These are phyloP conservation scores for Platanthera guangdongensis DNA, from an alignment of 106 monocot species.

Conservation along the genomic window DNA sequence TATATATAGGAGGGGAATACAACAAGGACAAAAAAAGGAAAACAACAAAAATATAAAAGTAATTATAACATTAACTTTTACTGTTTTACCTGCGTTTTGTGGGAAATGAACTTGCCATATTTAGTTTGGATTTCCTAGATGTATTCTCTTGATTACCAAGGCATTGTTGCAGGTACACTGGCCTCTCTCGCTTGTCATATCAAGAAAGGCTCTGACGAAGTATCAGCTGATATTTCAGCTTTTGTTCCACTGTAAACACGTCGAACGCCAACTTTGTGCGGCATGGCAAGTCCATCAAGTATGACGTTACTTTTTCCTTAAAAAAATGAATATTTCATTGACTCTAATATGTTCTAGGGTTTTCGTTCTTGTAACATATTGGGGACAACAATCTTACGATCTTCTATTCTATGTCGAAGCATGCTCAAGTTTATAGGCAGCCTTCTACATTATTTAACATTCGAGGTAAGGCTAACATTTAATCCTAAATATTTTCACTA, in stretches of 20 bases:
- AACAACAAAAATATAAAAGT: too few relatives aligned
- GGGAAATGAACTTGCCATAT: not conserved
- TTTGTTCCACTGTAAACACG: constrained; percentile 93
- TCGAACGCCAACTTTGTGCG: constrained; percentile 80
- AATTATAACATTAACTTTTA: not conserved
- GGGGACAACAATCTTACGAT: constrained; percentile 69
- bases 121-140: not conserved
- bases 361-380: constrained; percentile 59
- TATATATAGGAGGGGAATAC: too few relatives aligned
- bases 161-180: constrained; percentile 69
- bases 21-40: too few relatives aligned
- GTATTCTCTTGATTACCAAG: not conserved
- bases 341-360: constrained; percentile 34
- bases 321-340: not conserved
- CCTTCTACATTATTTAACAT: constrained; percentile 94
- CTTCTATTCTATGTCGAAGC: constrained; percentile 85
- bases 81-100: not conserved
- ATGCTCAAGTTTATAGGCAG: constrained; percentile 98
- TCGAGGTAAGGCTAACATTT: constrained; percentile 51
- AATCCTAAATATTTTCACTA: not conserved
- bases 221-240: constrained; percentile 96
- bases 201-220: constrained; percentile 84
- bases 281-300: constrained; percentile 99
- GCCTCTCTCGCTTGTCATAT: constrained; percentile 93
- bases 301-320: constrained; percentile 17